These are phyloP conservation scores for Avicennia marina DNA, from an alignment of 257 asterid genomes.

Conservation along the genomic window DNA sequence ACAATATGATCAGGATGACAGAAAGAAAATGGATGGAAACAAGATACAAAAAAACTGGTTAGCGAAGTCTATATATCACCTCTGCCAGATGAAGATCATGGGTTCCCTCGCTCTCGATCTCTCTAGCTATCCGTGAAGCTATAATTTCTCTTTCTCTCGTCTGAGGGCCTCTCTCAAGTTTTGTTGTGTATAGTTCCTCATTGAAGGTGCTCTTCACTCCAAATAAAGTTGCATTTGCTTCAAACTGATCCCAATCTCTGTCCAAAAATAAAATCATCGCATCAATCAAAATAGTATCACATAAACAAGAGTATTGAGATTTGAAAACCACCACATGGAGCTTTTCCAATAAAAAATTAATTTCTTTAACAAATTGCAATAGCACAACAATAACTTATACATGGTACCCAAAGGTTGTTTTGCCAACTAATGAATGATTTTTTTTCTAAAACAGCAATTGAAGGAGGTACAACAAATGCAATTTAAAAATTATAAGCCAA, in stretches of 20 bases:
- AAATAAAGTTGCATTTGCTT: conserved; percentile 74
- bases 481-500: background rate
- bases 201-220: conserved; percentile 94
- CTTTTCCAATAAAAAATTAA: background rate
- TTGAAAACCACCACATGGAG: no score
- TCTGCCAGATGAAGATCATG: conserved; percentile 95
- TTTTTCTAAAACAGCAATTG: background rate
- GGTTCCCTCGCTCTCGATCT: conserved; percentile 93
- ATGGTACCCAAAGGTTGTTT: conserved; percentile 3
- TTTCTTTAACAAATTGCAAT: background rate
- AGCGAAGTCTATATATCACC: conserved; percentile 36
- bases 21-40: conserved; percentile 5
- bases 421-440: background rate
- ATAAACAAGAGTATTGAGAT: background rate
- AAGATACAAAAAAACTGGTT: background rate
- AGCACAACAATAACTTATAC: background rate
- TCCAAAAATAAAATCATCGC: conserved; percentile 1
- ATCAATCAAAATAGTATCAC: conserved; percentile 4
- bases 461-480: background rate
- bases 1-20: conserved; percentile 24
- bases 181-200: conserved; percentile 96
- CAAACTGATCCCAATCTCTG: conserved; percentile 98
- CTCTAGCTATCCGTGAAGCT: conserved; percentile 80
- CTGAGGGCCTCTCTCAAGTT: conserved; percentile 91
- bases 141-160: conserved; percentile 78